Evolutionary conservation across 805 yeast species (phyloP).

Genomic region (Blastobotrys terrestris): DNA sequence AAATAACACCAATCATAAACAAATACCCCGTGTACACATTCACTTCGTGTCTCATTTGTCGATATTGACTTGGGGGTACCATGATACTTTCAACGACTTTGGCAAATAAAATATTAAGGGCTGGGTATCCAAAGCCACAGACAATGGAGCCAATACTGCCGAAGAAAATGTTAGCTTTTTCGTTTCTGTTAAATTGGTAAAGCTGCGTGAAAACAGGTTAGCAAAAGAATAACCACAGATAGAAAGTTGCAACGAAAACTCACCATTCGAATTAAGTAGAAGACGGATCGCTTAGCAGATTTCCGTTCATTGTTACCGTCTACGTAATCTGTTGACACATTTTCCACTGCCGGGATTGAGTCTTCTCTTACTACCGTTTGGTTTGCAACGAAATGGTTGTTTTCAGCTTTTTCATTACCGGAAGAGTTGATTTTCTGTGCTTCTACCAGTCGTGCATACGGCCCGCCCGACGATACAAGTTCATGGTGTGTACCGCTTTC

Average conservation of each 20-base stretch:
- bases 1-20: constrained; percentile 30
- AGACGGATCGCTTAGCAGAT: constrained; percentile 4
- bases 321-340: constrained; percentile 9
- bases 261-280: constrained; percentile 12
- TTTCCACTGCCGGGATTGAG: constrained; percentile 7
- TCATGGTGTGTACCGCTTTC: constrained; percentile 40
- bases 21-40: constrained; percentile 31
- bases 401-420: no score
- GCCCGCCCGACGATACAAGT: constrained; percentile 27
- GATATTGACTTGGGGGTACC: constrained; percentile 25
- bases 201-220: constrained; percentile 8
- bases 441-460: constrained; percentile 31
- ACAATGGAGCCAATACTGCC: constrained; percentile 26
- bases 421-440: constrained; percentile 29
- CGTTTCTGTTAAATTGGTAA: constrained; percentile 23
- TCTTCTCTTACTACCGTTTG: constrained; percentile 17
- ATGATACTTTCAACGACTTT: constrained; percentile 30
- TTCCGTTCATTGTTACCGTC: constrained; percentile 5
- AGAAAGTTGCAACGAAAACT: background rate
- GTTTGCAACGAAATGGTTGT: no score
- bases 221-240: background rate
- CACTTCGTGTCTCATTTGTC: constrained; percentile 30
- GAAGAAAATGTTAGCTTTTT: constrained; percentile 21
- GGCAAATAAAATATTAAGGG: constrained; percentile 33
- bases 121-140: constrained; percentile 34